These are phyloP conservation scores for Chrysoporthe deuterocubensis DNA, from an alignment of 2,329 filamentous ascomycete species.

Conservation along the genomic window DNA sequence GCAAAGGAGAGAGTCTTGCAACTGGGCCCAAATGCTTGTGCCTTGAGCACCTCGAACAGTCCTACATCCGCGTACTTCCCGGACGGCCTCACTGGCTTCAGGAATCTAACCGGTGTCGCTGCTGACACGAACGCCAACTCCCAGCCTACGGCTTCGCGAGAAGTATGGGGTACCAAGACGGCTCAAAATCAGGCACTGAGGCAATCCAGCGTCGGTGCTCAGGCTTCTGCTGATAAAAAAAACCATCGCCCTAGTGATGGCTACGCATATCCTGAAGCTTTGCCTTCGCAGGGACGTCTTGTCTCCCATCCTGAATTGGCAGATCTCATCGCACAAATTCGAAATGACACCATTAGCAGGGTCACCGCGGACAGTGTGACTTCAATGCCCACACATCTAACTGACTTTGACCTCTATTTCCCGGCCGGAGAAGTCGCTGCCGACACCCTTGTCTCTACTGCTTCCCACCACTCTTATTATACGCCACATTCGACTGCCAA, in stretches of 20 bases:
- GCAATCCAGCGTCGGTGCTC: not conserved
- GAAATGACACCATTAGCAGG: too few species aligned
- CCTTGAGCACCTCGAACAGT: not conserved
- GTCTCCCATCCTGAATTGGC: not conserved
- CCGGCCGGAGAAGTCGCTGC: not conserved
- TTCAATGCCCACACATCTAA: too few species aligned
- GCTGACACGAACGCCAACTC: not conserved
- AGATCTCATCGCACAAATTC: not conserved
- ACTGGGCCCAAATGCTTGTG: too few species aligned
- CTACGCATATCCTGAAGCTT: not conserved
- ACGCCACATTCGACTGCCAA: not conserved
- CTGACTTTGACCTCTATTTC: not conserved
- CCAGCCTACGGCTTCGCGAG: not conserved
- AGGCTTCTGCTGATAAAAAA: not conserved
- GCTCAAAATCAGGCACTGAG: not conserved
- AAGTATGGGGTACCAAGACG: not conserved
- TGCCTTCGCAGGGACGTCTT: not conserved
- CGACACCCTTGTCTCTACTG: not conserved
- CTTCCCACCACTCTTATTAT: too few species aligned
- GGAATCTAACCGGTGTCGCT: too few species aligned
- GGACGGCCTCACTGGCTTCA: not conserved
- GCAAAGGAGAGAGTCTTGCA: not conserved
- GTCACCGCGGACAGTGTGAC: not conserved
- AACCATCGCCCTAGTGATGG: not conserved
- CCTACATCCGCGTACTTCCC: not conserved